These are phyloP conservation scores for Flaveria robusta DNA, from an alignment of 129 eudicot genomes.

Conservation along the genomic window DNA sequence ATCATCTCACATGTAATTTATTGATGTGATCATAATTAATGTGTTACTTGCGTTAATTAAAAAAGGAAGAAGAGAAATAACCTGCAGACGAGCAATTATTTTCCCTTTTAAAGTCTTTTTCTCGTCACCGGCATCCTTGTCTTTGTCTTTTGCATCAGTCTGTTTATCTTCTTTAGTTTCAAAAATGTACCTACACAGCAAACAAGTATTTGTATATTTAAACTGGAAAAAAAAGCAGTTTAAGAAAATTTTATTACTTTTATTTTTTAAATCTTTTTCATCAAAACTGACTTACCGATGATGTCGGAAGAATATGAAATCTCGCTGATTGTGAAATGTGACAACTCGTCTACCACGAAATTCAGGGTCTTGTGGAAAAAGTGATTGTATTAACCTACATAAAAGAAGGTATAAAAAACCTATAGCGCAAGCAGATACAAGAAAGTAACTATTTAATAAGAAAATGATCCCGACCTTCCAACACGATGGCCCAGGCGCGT, in stretches of 20 bases:
- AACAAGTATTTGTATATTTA: conserved; percentile 1
- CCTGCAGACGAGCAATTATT: conserved; percentile 81
- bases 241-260: background rate
- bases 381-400: conserved; percentile 77
- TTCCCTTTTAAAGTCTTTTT: conserved; percentile 43
- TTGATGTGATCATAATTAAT: background rate
- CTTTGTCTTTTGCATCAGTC: conserved; percentile 40
- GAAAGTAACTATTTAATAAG: background rate
- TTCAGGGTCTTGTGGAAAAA: conserved; percentile 91
- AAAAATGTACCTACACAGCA: conserved; percentile 61
- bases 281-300: conserved; percentile 54
- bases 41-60: background rate
- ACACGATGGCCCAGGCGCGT: conserved; percentile 93
- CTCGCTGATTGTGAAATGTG: conserved; percentile 95
- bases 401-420: background rate
- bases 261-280: background rate
- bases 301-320: conserved; percentile 94
- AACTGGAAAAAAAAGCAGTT: background rate
- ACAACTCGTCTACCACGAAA: conserved; percentile 93
- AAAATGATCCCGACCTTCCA: conserved; percentile 57
- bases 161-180: conserved; percentile 68
- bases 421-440: background rate
- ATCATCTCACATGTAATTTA: background rate
- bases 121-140: conserved; percentile 36
- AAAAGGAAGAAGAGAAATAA: background rate